Base-by-base conservation (phyloP, 495 filamentous ascomycete species). In the Xylaria nigripes region DNA sequence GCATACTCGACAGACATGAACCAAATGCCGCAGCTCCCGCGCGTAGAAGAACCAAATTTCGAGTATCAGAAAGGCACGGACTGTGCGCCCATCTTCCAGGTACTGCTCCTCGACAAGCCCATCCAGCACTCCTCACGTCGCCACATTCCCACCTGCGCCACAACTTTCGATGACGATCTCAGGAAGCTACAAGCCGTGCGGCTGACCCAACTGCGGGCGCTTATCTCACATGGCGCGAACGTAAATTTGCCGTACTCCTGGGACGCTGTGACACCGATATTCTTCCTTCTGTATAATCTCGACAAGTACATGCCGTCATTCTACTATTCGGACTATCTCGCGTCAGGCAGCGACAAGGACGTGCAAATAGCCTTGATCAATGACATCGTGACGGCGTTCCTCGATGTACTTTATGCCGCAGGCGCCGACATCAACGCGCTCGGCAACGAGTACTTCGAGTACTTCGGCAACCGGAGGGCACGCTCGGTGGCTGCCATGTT, bases 71-170 rank as follows among this genome's bases (percentile, higher is more conserved):
- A 21, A 15, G 3, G 23, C 18, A 21, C 16, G 10, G 15, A 16
- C 19, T 42, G 23, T 5, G 32, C 45, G 32, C 51, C 51, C 21
- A 48, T 55, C 34, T 48, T 55, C 27, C 12, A 1, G 3, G 21
- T 48, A 16, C 22, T 55, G 15, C n/a, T 9, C 15, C 34, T 55
- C n/a, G 32, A 55, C 3, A 48, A 47, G 34, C 51, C 52, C 15
- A 19, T 32, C 2, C 34, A 15, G 9, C 1, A 3, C 21, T 7
- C 19, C 10, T 15, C 1, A 6, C 16, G 15, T 38, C 29, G 21
- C 19, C 7, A 13, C 9, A 44, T n/a, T 2, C 15, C 19, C 22
- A 50, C 45, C 15, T 49, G 8, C 38, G 34, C 27, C 16, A 19
- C 44, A 4, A 21, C 6, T 10, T 55, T 19, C 46, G 45, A 55